Percentiles rank a stretch among this genome's conserved stretches.
These are phyloP conservation scores for Waltergamsia citrina DNA, from an alignment of 2,329 filamentous ascomycete species.

Conservation along the genomic window DNA sequence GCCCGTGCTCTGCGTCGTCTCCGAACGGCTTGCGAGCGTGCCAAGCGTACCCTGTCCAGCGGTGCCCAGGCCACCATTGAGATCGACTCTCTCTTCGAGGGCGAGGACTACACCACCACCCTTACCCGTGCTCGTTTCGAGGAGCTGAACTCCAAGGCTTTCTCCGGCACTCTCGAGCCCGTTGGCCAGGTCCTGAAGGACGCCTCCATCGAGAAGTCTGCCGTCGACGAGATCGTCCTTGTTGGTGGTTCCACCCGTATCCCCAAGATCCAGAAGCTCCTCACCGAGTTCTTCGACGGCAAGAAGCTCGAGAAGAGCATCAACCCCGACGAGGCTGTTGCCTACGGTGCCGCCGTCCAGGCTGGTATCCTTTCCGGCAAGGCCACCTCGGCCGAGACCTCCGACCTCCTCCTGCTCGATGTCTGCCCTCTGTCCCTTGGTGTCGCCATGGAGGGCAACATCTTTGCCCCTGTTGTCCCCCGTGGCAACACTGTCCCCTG, in stretches of 20 bases:
- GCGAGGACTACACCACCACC: slow-evolving; percentile 93
- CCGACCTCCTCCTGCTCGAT: slow-evolving; percentile 90
- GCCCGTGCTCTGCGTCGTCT: slow-evolving; percentile 95
- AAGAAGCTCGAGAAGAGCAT: slow-evolving; percentile 99
- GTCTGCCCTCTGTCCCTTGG: slow-evolving; percentile 93
- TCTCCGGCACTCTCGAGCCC: slow-evolving; percentile 86
- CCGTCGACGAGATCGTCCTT: slow-evolving; percentile 96
- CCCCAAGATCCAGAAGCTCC: slow-evolving; percentile 96
- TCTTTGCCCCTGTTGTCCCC: slow-evolving; percentile 88
- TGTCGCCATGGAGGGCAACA: slow-evolving; percentile 99
- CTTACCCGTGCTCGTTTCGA: slow-evolving; percentile 99
- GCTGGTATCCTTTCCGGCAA: slow-evolving; percentile 98
- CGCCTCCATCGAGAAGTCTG: slow-evolving; percentile 74
- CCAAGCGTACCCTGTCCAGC: slow-evolving; percentile 96
- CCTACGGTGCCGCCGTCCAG: slow-evolving; percentile 97
- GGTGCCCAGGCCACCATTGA: slow-evolving; percentile 96
- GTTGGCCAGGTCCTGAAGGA: slow-evolving; percentile 97
- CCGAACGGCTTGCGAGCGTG: slow-evolving; percentile 96
- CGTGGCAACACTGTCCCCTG: slow-evolving; percentile 69
- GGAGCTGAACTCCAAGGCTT: slow-evolving; percentile 93
- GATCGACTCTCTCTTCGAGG: slow-evolving; percentile 97
- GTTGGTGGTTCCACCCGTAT: slow-evolving; percentile 99
- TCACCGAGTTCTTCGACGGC: slow-evolving; percentile 97
- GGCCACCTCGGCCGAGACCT: slow-evolving; percentile 89
- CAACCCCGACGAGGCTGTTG: slow-evolving; percentile 98